Evolutionary conservation across 1,139 yeast genomes (phyloP), one percentile per base, ranked within the genome.

Genomic region (Sugiyamaella castrensis): DNA sequence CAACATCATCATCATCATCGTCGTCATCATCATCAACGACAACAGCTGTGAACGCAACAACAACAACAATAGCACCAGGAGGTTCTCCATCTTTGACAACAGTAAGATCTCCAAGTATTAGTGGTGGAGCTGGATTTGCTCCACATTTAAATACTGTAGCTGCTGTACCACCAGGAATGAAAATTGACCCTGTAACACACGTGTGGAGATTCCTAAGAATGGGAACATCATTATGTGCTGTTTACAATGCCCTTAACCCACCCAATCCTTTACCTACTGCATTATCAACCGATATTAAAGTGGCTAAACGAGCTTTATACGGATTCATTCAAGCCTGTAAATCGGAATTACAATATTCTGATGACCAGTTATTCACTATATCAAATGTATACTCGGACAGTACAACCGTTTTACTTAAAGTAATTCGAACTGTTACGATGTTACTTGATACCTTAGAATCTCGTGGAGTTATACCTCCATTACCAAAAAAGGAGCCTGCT

Each of bases 301-400:
- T 85, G 46, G 87, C 96, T 69, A 94, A 92, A 63, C 85, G 87
- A 67, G 84, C 89, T 28, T 91, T 92, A 29, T 92, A 91, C 67
- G 95, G 87, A 65, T 92, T 92, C 67, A 79, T 92, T 49, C 79
- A 85, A 55, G 96, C 95, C 11, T 91, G 95, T 65, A 87, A 88
- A 66, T 77, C 80, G 43, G 83, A 87, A 62, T 74, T 91, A 55
- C 79, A 80, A 43, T 79, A 86, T 56, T 79, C 83, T 50, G 96
- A 88, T 68, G 91, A 87, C 46, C 85, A 83, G 57, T 74, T 91
- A 67, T 91, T 92, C 68, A 88, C 97, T 30, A 87, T 92, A 48
- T 85, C 96, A 16, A 87, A 88, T 67, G 95, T 91, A 1, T 91
- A 88, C 61, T 80, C 88, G 48, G 92, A 87, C 58, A 82, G 81